Evolutionary conservation across 176 grass and related monocot genomes (phyloP), one percentile per base, ranked within the genome.

Genomic region (Lolium perenne): DNA sequence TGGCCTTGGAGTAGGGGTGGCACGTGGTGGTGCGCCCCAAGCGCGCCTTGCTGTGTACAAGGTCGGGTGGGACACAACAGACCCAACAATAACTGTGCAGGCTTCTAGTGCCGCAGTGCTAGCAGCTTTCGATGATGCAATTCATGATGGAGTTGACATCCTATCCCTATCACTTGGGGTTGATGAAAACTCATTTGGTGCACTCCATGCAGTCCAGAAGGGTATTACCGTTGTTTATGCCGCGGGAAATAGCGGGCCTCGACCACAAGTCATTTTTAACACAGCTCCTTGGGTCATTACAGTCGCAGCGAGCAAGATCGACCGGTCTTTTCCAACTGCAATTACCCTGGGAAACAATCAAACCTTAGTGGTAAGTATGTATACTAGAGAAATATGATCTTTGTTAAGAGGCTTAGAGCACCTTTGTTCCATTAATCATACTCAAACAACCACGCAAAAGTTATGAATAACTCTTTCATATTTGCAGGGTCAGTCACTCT

Each of bases 231-330:
- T 88, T 38, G 90, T 91, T 64, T 91, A 85, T 25, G 38, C 77
- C 0, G 90, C 70, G 1, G 90, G 86, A 67, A 91, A 91, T 35
- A 2, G 1, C 1, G 90, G 90, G 0, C 82, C 90, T 20, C n/a
- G 71, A 6, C 82, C 86, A 13, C 86, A 88, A 62, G 76, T 41
- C 18, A 2, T 85, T 25, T 23, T 0, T 8, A 91, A 91, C 13
- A 71, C 78, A 47, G 76, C 86, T 62, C 90, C 90, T 22, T 91
- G 90, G 90, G 82, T 85, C 17, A 88, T 91, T 50, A 88, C 90
- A 46, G 90, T 82, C 0, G 90, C 90, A 6, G 86, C 90, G 1
- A 91, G 71, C 82, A 91, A 87, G 21, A 85, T 91, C 2, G 73
- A 88, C 65, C 86, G 72, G 3, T 88, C 87, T 79, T 88, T 88